Evolutionary conservation across 768 basidiomycete species (phyloP), one percentile per base, ranked within the genome.

Genomic region (Megacollybia marginata): DNA sequence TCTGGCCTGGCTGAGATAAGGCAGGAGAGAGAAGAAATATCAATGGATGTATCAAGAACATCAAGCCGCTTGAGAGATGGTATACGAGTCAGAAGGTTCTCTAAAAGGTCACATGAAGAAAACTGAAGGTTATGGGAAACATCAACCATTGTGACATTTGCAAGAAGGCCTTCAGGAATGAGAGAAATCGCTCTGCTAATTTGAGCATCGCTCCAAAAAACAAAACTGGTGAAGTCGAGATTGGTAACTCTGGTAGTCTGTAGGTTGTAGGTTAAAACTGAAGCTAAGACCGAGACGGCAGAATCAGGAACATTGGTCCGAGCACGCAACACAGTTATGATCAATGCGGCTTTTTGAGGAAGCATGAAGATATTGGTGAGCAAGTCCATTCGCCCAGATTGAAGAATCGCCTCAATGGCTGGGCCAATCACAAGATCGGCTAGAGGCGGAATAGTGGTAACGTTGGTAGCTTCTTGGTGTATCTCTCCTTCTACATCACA

Each of bases 281-380:
- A 53, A 12, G 28, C 31, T 10, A n/a, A 71, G 54, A n/a, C 69
- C 55, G 0, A 18, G 9, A 67, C 2, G 3, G 52, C 65, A 19
- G 48, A 38, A 19, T 66, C 62, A 8, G 65, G 62, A 48, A 67
- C 59, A 2, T 63, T 57, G 13, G 47, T 43, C 19, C 51, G 49
- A 11, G 48, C 16, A 9, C 51, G 59, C 2, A 70, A 53, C 18
- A 57, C 36, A 0, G 50, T 20, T 44, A 52, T 44, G 11, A 68
- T 57, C 9, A 46, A 47, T 4, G 45, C 20, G 0, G 59, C 57
- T 53, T 65, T 70, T 0, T 56, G 62, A 7, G 66, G 64, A 33
- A 63, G 50, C 64, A 60, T 62, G 23, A 66, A 19, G 28, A 69
- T 33, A 2, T 56, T 53, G 46, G 65, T 65, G n/a, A 69, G 42